These are phyloP conservation scores for Eucalyptus leucophloia DNA, from an alignment of 345 rosid species.

Conservation along the genomic window DNA sequence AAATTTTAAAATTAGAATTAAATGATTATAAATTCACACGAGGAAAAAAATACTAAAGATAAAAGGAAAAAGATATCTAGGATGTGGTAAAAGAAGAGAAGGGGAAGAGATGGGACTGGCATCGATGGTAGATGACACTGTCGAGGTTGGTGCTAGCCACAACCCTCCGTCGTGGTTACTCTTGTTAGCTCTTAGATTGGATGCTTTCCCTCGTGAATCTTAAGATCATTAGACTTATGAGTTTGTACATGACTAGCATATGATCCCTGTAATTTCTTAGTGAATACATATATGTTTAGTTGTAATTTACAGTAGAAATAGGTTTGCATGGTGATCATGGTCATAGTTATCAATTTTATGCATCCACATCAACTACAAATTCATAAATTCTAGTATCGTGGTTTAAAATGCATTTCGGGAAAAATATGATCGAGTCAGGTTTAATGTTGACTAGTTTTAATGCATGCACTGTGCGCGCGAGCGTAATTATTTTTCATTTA, in stretches of 20 bases:
- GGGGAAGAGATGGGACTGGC: background rate
- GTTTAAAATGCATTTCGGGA: background rate
- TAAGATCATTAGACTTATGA: background rate
- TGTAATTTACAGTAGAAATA: background rate
- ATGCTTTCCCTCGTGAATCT: background rate
- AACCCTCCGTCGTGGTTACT: fast-evolving
- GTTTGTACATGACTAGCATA: background rate
- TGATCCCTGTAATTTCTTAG: background rate
- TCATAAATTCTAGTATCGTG: background rate
- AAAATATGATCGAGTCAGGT: background rate
- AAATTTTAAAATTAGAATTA: background rate
- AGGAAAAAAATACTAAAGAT: background rate
- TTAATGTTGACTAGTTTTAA: background rate
- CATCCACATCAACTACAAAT: background rate
- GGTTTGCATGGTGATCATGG: background rate
- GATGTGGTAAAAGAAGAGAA: background rate
- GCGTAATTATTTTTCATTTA: background rate
- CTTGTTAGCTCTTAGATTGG: background rate
- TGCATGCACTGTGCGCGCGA: background rate
- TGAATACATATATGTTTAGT: background rate
- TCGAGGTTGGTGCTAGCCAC: background rate
- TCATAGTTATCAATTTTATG: background rate
- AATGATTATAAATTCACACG: background rate
- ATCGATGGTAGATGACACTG: fast-evolving
- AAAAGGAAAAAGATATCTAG: background rate